Conservation (phyloP, 306 rosid genomes). For the barrel medic (Medicago truncatula) region MtrunA17r5.0-ANR NC_053042.1:49869501-49870000, state of each 20-base stretch:
- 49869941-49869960: background rate
- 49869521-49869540: background rate
- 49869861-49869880: conserved; percentile 39
- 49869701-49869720: conserved; percentile 47
- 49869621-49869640: background rate
- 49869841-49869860: conserved; percentile 34
- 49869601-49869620: background rate
- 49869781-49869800: conserved; percentile 17
- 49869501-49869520: background rate
- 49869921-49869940: background rate
- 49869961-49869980: no score
- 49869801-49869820: conserved; percentile 37
- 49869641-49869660: conserved; percentile 25
- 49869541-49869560: background rate
- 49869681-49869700: conserved; percentile 31
- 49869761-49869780: conserved; percentile 24
- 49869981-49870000: no score
- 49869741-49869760: conserved; percentile 32
- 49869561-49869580: no score
- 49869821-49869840: no score
- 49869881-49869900: background rate
- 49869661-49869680: conserved; percentile 12
- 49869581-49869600: background rate
- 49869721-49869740: conserved; percentile 37
- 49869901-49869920: conserved; percentile 4